Base-by-base conservation (phyloP, 2,329 filamentous ascomycete species). In the Blumeriella jaapii region DNA sequence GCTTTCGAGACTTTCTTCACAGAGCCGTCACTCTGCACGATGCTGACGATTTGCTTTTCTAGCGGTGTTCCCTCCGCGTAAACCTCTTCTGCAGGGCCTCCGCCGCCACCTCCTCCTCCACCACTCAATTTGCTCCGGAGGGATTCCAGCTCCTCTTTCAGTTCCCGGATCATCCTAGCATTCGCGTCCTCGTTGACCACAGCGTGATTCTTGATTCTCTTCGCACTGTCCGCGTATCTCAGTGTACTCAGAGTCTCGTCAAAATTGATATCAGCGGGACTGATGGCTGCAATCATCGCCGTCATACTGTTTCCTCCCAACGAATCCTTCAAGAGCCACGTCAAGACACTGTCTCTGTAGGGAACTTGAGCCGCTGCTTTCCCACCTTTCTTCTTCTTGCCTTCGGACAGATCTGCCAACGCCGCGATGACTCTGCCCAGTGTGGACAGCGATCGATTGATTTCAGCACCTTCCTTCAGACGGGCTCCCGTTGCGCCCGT, bases 151-250 rank as follows among this genome's bases (percentile, higher is more conserved):
- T 98, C 91, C 58, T 98, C 91, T 57, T 98, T 98, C 44, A 98
- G 67, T 56, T 98, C 91, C 58, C 91, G 74, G 46, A 98, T 96
- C 91, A 98, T 98, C 50, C 91, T 82, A 41, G 91, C 91, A 56
- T 98, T 98, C 29, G 91, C 89, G 61, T 98, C 91, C 59, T 98
- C 91, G 64, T 98, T 98, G 59, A 98, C 82, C 32, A 98, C 91
- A 38, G 91, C 91, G 59, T 98, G 91, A 63, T 98, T 98, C 84
- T 96, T 96, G 70, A 98, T 98, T 51, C 91, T 78, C 64, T 98
- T 98, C 16, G 91, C 91, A 6, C 86, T 95, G 56, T 98, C 89
- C 37, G 93, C 91, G 59, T 98, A 98, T 53, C 93, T 77, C 17
- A 98, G 68, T 1, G 91, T 98, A 56, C 87, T 91, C 12, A 98